Evolutionary conservation across 345 rosid genomes (phyloP).

Genomic region (Syzygium oleosum): DNA sequence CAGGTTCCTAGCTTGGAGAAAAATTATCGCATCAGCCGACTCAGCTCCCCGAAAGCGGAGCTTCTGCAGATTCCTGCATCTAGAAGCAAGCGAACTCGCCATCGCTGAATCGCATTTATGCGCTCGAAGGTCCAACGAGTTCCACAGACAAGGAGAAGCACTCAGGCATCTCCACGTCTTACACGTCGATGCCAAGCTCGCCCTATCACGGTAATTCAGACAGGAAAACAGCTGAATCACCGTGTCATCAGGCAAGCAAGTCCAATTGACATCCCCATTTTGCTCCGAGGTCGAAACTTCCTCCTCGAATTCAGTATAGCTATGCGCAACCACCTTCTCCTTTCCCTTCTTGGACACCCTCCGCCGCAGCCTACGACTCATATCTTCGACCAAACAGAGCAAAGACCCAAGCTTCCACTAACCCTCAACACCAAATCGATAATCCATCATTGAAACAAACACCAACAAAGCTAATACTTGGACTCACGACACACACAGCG

Average conservation of each 20-base stretch:
- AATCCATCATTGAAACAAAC: neutral
- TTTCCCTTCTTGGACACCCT: slow-evolving; percentile 57
- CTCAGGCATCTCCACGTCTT: slow-evolving; percentile 53
- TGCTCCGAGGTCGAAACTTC: slow-evolving; percentile 25
- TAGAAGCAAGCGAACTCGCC: slow-evolving; percentile 48
- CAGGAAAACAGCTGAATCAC: slow-evolving; percentile 58
- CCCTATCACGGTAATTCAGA: slow-evolving; percentile 73
- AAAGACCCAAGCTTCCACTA: slow-evolving; percentile 1
- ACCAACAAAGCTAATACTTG: neutral
- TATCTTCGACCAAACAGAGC: slow-evolving; percentile 14
- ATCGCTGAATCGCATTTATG: slow-evolving; percentile 47
- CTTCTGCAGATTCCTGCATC: slow-evolving; percentile 50
- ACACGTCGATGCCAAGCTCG: slow-evolving; percentile 62
- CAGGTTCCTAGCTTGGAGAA: slow-evolving; percentile 52
- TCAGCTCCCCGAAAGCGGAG: slow-evolving; percentile 74
- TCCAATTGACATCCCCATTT: slow-evolving; percentile 45
- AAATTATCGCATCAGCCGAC: slow-evolving; percentile 65
- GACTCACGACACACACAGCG: neutral
- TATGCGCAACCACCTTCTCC: slow-evolving; percentile 30
- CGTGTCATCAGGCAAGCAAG: slow-evolving; percentile 63
- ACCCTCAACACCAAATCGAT: neutral
- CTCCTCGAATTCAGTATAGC: slow-evolving; percentile 47
- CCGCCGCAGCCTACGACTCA: slow-evolving; percentile 77
- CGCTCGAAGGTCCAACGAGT: slow-evolving; percentile 64
- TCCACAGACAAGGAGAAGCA: slow-evolving; percentile 60